phyloP scores from a whole-genome alignment of 2,329 filamentous ascomycete species.

The Chalaropsis thielavioides region DNA sequence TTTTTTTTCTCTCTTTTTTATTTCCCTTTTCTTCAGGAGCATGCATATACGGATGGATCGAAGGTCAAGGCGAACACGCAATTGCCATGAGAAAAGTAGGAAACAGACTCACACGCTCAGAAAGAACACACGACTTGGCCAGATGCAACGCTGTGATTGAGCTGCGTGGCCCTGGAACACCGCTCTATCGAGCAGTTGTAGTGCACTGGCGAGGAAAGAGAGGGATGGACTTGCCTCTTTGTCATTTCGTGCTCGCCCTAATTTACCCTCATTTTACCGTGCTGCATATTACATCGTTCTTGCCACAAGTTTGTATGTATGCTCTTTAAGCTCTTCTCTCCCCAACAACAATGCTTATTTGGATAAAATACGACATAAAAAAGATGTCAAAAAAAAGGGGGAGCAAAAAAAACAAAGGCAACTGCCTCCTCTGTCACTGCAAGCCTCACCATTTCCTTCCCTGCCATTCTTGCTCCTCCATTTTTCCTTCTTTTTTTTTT shows the following conservation, averaged over 20 bases:
- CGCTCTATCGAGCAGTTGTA: no score
- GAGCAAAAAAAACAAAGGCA: not conserved
- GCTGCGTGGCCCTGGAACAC: no score
- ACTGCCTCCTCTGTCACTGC: not conserved
- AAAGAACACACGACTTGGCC: not conserved
- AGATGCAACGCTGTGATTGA: no score
- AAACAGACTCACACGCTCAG: not conserved
- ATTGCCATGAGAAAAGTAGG: not conserved
- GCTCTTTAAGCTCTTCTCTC: not conserved
- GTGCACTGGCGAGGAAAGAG: no score
- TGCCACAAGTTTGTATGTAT: not conserved
- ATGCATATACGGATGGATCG: not conserved
- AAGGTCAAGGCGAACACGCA: not conserved
- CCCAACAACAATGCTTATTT: not conserved
- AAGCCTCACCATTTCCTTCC: not conserved
- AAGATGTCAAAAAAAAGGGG: not conserved
- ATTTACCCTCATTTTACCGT: not conserved
- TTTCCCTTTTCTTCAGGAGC: not conserved
- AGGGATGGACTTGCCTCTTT: no score
- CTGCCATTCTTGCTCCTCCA: not conserved
- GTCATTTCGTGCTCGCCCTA: not conserved
- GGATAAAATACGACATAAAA: not conserved
- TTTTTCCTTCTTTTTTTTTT: not conserved
- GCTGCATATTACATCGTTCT: not conserved
- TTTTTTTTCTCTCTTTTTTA: not conserved